These are phyloP conservation scores for Aplosporella prunicola DNA, from an alignment of 2,329 filamentous ascomycete genomes.

Conservation along the genomic window DNA sequence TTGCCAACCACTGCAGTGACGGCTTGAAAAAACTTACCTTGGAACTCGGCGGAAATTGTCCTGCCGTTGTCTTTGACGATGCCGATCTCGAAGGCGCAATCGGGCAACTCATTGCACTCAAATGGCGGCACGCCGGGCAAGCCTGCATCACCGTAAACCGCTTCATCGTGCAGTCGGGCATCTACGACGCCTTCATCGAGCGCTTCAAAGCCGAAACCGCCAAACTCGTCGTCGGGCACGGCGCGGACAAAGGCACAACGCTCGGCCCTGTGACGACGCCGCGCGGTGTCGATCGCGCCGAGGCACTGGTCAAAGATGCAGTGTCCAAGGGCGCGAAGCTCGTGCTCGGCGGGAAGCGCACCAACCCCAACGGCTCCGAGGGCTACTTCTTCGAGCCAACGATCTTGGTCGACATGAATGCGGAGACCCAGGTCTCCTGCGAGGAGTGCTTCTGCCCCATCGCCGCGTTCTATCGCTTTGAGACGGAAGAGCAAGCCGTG, in stretches of 20 bases:
- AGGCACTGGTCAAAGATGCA: conserved; percentile 55
- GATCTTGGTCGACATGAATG: conserved; percentile 50
- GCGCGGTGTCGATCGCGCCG: conserved; percentile 47
- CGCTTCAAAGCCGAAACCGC: conserved; percentile 42
- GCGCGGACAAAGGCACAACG: conserved; percentile 46
- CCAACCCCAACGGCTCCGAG: conserved; percentile 25
- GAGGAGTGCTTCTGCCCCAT: conserved; percentile 61
- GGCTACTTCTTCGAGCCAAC: conserved; percentile 65
- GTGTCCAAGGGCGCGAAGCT: conserved; percentile 52
- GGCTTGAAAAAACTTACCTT: conserved; percentile 56
- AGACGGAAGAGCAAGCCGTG: conserved; percentile 56
- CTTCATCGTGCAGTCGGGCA: conserved; percentile 53
- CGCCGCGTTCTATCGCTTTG: conserved; percentile 54
- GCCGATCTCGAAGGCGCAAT: conserved; percentile 50
- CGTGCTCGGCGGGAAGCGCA: conserved; percentile 48
- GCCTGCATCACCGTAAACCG: conserved; percentile 57
- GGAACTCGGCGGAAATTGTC: conserved; percentile 56
- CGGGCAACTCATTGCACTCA: conserved; percentile 37
- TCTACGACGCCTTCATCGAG: conserved; percentile 53
- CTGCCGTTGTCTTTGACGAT: conserved; percentile 56
- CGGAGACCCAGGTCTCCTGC: conserved; percentile 45
- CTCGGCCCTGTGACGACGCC: conserved; percentile 53
- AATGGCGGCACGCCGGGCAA: conserved; percentile 53
- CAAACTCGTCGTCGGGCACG: conserved; percentile 52
- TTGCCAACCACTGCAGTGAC: conserved; percentile 50